Conservation (phyloP, 176 grass and related monocot genomes). For the Juncus effusus region DNA sequence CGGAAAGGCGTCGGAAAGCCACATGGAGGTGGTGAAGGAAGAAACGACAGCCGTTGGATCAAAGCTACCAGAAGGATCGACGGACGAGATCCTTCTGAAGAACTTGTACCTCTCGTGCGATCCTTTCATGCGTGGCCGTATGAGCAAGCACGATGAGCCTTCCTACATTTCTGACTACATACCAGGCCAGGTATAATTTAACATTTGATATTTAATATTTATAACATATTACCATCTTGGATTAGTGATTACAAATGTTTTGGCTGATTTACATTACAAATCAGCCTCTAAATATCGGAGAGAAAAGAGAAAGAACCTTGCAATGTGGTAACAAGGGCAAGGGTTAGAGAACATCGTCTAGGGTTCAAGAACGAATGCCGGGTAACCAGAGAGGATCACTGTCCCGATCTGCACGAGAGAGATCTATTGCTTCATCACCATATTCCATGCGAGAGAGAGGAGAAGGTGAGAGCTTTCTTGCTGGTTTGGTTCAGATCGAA, state of each 20-base stretch:
- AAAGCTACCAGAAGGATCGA: constrained; percentile 29
- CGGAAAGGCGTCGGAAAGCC: constrained; percentile 30
- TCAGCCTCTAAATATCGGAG: too few species aligned
- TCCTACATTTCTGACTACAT: constrained; percentile 13
- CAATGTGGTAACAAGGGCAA: too few species aligned
- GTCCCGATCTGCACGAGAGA: too few species aligned
- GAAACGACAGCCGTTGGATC: not conserved
- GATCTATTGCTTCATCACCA: too few species aligned
- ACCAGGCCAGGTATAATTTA: not conserved
- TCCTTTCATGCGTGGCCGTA: constrained; percentile 54
- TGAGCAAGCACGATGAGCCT: constrained; percentile 29
- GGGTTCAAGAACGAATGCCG: too few species aligned
- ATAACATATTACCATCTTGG: not conserved
- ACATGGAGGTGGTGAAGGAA: constrained; percentile 39
- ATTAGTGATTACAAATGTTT: not conserved
- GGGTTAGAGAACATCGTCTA: too few species aligned
- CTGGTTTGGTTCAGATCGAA: too few species aligned
- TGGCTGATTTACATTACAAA: not conserved
- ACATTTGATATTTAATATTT: not conserved
- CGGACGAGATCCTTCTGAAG: constrained; percentile 35
- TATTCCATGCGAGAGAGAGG: too few species aligned
- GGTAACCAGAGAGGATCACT: too few species aligned
- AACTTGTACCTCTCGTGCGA: constrained; percentile 77
- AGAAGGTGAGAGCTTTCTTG: too few species aligned
- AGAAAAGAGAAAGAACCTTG: too few species aligned